Base-by-base conservation (phyloP, 2,329 filamentous ascomycete genomes). In the Aspergillus pseudoglaucus region DNA sequence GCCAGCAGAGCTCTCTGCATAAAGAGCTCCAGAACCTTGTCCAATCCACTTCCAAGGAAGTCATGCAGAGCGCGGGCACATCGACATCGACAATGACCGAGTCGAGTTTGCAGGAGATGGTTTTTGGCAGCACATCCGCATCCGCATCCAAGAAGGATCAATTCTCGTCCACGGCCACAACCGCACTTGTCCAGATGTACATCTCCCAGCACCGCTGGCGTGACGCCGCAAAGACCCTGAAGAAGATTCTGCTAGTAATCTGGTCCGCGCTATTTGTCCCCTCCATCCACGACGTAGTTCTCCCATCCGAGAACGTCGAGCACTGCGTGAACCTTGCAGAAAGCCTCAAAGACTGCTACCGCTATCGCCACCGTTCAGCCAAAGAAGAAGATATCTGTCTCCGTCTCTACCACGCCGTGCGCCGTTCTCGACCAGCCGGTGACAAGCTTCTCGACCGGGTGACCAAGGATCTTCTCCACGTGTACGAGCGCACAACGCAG, bases 181-280 rank as follows among this genome's bases (percentile, higher is more conserved):
- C 68, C 53, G 70, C 64, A 45, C 59, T 76, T 9, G 63, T 68
- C 3, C 53, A 53, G 18, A 57, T 71, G 32, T 75, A 76, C 58
- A 69, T 73, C 20, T 66, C 68, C 3, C 71, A 77, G 59, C 69
- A 68, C 50, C 67, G 74, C 30, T 78, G 70, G 63, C 65, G 66
- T 3, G 72, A 77, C 47, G 74, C 75, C 3, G 71, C 72, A 20
- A 66, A 61, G 1, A 59, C 75, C n/a, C 65, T 77, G 32, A 73
- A 74, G 45, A 62, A 62, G 18, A 70, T 75, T 8, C 58, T 79
- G 25, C 65, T 68, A 35, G 63, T 65, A 4, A 68, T 72, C 3
- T 78, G 76, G 75, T 65, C 70, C 1, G 68, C 69, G 0, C 65
- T 79, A 47, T 70, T 77, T 42, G 65, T 71, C 10, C 61, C 63